A percentile compares a stretch with the other conserved stretches of the same genome.
These are phyloP conservation scores for Starmerella ratchasimensis DNA, from an alignment of 805 yeast genomes.

Conservation along the genomic window DNA sequence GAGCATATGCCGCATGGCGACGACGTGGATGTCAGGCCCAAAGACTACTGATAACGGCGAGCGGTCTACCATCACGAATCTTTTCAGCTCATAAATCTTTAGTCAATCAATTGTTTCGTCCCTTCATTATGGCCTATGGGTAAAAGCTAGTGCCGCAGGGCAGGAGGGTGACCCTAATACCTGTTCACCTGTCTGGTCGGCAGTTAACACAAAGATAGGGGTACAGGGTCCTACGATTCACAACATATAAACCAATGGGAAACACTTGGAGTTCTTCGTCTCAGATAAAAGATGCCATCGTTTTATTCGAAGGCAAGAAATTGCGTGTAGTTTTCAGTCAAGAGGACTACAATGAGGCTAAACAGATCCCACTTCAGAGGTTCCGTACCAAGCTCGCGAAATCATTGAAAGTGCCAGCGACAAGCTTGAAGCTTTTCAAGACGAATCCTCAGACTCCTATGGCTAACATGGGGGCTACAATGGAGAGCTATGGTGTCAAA, in stretches of 20 bases:
- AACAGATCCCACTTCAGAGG: constrained; percentile 60
- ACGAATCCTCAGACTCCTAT: constrained; percentile 16
- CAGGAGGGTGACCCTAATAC: not conserved
- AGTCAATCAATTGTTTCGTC: no score
- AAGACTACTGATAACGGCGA: no score
- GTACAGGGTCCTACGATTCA: not conserved
- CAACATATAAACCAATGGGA: not conserved
- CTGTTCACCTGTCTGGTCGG: not conserved
- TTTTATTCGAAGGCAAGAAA: constrained; percentile 18
- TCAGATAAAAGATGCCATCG: constrained; percentile 13
- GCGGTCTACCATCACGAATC: no score
- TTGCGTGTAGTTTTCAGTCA: constrained; percentile 18
- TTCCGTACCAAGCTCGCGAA: constrained; percentile 44
- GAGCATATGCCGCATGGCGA: no score
- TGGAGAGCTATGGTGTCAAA: constrained; percentile 16
- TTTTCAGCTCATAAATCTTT: no score
- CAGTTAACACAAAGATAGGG: not conserved
- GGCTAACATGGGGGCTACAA: constrained; percentile 11
- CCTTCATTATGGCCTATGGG: no score
- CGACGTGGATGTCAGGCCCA: no score
- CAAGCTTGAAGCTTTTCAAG: constrained; percentile 13
- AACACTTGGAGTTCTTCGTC: not conserved
- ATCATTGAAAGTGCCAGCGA: constrained; percentile 37
- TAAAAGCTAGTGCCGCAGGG: no score
- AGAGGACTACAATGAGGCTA: constrained; percentile 17